phyloP scores from a whole-genome alignment of 768 basidiomycete species.

The Tulasnella sp. region DNA sequence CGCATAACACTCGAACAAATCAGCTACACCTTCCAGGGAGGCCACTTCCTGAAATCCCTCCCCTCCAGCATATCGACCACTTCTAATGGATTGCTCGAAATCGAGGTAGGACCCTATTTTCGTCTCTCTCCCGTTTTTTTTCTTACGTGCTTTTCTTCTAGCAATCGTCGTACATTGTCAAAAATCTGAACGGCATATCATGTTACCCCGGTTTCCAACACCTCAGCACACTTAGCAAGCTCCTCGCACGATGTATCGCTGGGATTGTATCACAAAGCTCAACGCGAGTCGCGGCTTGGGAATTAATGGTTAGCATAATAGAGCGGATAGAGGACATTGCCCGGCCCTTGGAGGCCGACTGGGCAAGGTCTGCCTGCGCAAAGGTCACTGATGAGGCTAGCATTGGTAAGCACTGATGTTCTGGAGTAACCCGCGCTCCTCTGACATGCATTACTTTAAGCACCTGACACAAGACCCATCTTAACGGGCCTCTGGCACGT shows the following conservation, averaged over 20 bases:
- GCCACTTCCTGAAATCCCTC: constrained; percentile 4
- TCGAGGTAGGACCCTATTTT: not conserved
- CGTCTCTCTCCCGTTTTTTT: not conserved
- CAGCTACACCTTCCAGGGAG: not conserved
- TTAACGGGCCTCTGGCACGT: constrained; percentile 44
- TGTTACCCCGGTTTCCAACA: not conserved
- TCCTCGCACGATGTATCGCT: constrained; percentile 1
- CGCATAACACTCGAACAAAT: not conserved
- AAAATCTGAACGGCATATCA: not conserved
- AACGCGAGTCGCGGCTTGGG: not conserved
- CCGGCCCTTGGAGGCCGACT: constrained; percentile 26
- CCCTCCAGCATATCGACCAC: not conserved
- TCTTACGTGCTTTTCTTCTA: not conserved
- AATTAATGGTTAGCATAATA: constrained; percentile 23
- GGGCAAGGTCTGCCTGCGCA: constrained; percentile 30
- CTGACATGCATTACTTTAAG: not conserved
- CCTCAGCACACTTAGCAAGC: constrained; percentile 4
- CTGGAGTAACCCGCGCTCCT: not conserved
- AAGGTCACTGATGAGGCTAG: constrained; percentile 27
- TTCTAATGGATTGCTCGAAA: not conserved
- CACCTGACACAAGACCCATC: constrained; percentile 19
- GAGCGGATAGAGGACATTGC: constrained; percentile 26
- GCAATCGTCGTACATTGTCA: not conserved
- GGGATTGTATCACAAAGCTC: not conserved
- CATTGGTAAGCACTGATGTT: constrained; percentile 25